A percentile compares a stretch with the other conserved stretches of the same genome.
Evolutionary conservation across 2,329 filamentous ascomycete genomes (phyloP).

Genomic region (Clonostachys solani): DNA sequence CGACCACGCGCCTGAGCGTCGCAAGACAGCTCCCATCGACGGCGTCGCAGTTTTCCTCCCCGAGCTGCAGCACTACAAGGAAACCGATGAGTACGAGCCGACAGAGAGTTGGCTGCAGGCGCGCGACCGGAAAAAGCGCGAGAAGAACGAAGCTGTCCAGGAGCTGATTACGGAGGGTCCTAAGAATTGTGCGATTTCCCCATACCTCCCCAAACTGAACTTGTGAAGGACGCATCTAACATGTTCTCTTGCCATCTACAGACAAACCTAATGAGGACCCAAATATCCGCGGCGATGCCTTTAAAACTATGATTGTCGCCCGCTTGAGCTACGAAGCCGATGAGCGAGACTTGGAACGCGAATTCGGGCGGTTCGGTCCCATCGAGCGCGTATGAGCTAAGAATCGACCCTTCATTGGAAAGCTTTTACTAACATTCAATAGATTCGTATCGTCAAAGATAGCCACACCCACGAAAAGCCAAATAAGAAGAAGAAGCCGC

Average conservation of each 20-base stretch:
- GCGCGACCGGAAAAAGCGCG: constrained; percentile 76
- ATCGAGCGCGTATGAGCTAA: constrained; percentile 73
- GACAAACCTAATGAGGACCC: constrained; percentile 81
- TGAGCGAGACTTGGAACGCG: constrained; percentile 84
- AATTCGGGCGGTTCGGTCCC: constrained; percentile 89
- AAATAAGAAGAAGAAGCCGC: constrained; percentile 76
- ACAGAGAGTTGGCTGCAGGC: constrained; percentile 92
- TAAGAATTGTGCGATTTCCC: constrained; percentile 49
- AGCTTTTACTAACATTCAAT: constrained; percentile 4
- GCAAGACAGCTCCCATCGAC: constrained; percentile 67
- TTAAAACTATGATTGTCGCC: constrained; percentile 90
- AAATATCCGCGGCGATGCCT: constrained; percentile 88
- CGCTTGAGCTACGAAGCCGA: constrained; percentile 86
- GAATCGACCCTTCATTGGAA: neutral
- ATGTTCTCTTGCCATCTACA: constrained; percentile 25
- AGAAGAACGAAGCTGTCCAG: constrained; percentile 69
- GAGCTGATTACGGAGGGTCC: constrained; percentile 60
- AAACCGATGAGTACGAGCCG: constrained; percentile 70
- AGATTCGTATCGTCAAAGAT: constrained; percentile 87
- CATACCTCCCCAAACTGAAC: constrained; percentile 7
- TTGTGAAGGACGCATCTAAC: neutral
- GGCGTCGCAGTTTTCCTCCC: constrained; percentile 74
- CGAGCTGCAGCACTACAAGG: constrained; percentile 71
- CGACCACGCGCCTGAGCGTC: constrained; percentile 79
- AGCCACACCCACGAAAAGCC: constrained; percentile 63